Percentiles rank a stretch among this genome's conserved stretches.
Evolutionary conservation across 1,139 yeast species (phyloP).

Genomic region (Entelexis sorbosivorans): DNA sequence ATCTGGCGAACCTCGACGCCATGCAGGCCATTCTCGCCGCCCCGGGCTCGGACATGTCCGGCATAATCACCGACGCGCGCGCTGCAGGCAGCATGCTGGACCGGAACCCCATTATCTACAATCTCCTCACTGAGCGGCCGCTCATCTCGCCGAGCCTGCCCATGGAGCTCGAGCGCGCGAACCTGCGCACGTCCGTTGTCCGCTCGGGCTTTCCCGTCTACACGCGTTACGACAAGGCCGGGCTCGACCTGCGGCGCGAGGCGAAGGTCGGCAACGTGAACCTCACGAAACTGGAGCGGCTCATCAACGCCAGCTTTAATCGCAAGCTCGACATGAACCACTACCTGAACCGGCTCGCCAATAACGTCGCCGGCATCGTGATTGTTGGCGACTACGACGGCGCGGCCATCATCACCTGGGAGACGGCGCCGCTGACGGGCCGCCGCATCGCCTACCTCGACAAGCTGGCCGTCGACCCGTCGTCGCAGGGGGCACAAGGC

Average conservation of each 20-base stretch:
- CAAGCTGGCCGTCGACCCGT: constrained; percentile 78
- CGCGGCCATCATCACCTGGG: constrained; percentile 84
- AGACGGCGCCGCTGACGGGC: constrained; percentile 28
- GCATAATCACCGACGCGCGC: constrained; percentile 43
- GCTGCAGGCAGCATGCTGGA: constrained; percentile 32
- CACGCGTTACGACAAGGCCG: constrained; percentile 31
- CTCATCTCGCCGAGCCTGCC: constrained; percentile 90
- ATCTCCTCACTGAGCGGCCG: constrained; percentile 82
- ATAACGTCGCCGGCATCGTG: constrained; percentile 60
- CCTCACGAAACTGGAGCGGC: constrained; percentile 42
- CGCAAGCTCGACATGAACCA: constrained; percentile 51
- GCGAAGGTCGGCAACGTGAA: constrained; percentile 44
- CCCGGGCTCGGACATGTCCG: constrained; percentile 41
- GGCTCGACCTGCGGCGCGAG: constrained; percentile 37
- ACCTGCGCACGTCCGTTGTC: constrained; percentile 60
- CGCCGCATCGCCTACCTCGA: constrained; percentile 60
- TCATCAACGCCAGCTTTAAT: constrained; percentile 74
- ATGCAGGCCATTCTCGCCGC: constrained; percentile 38
- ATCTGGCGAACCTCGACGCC: constrained; percentile 43
- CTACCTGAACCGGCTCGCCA: constrained; percentile 55
- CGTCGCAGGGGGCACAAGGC: constrained; percentile 82
- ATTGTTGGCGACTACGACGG: constrained; percentile 94
- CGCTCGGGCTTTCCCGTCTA: constrained; percentile 65
- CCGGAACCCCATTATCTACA: constrained; percentile 74
- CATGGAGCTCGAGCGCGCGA: constrained; percentile 41